These are phyloP conservation scores for Fraxinus angustifolia DNA, from an alignment of 305 asterid genomes.

Conservation along the genomic window DNA sequence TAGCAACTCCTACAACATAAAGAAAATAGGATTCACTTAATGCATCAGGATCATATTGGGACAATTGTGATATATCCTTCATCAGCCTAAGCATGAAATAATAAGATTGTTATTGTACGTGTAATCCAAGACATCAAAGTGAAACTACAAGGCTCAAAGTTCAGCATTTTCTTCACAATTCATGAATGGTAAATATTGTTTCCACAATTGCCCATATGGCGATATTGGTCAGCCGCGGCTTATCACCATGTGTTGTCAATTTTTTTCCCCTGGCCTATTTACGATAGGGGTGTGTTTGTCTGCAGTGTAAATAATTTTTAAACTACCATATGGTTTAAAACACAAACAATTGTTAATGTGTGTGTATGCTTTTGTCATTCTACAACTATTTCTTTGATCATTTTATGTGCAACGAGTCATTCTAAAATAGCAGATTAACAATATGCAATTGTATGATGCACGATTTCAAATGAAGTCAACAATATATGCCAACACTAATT, in stretches of 20 bases:
- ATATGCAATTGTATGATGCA: background rate
- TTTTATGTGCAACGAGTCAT: background rate
- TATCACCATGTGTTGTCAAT: background rate
- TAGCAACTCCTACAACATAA: background rate
- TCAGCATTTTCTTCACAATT: background rate
- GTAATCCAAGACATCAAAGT: background rate
- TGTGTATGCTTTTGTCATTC: background rate
- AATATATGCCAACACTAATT: background rate
- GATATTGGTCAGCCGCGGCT: background rate
- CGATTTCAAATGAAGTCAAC: background rate
- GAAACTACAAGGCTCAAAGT: background rate
- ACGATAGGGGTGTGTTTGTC: background rate
- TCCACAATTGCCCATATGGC: background rate
- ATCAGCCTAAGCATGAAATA: background rate
- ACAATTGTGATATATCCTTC: background rate
- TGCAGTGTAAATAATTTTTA: background rate
- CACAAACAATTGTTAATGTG: background rate
- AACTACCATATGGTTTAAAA: background rate
- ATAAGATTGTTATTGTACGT: background rate
- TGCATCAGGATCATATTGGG: conserved; percentile 1
- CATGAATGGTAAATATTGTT: background rate
- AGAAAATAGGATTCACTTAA: conserved; percentile 7
- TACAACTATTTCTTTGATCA: background rate
- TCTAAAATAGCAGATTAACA: background rate
- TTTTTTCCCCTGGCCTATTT: background rate